These are phyloP conservation scores for Verticillium isaacii DNA, from an alignment of 2,329 filamentous ascomycete species.

Conservation along the genomic window DNA sequence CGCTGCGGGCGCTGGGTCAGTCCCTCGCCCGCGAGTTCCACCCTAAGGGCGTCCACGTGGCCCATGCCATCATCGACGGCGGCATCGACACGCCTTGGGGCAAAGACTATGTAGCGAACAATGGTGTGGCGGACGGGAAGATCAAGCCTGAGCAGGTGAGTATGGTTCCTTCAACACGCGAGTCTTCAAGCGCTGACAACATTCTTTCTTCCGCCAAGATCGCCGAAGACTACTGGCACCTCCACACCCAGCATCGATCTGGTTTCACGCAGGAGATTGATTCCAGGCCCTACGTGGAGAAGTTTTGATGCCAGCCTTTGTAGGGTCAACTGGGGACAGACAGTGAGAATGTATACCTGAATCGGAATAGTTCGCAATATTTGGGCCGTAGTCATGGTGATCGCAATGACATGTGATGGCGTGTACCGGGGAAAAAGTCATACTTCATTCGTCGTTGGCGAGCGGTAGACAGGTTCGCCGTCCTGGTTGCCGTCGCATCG, in stretches of 20 bases:
- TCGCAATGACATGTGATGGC: not conserved
- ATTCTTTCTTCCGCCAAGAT: conserved; percentile 48
- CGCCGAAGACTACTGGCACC: conserved; percentile 78
- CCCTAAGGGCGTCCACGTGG: conserved; percentile 77
- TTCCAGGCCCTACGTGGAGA: conserved; percentile 75
- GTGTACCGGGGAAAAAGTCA: conserved; percentile 10
- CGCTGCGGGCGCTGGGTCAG: conserved; percentile 67
- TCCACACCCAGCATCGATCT: conserved; percentile 76
- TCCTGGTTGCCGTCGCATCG: conserved; percentile 7
- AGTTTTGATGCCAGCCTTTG: conserved; percentile 43
- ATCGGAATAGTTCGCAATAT: not conserved
- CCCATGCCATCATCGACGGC: conserved; percentile 79
- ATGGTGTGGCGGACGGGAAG: conserved; percentile 52
- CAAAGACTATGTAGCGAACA: conserved; percentile 43
- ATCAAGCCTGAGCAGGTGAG: conserved; percentile 70
- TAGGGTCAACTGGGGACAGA: not conserved
- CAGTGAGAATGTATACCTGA: not conserved
- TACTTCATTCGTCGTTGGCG: conserved; percentile 13
- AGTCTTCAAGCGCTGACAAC: conserved; percentile 8
- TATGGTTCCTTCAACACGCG: conserved; percentile 14
- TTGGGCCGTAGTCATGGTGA: not conserved
- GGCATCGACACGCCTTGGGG: conserved; percentile 76
- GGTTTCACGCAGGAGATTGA: conserved; percentile 81
- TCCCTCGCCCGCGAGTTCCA: conserved; percentile 79
- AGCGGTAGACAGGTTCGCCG: conserved; percentile 12